A percentile compares a stretch with the other conserved stretches of the same genome.
These are phyloP conservation scores for Torulaspora indica DNA, from an alignment of 805 yeast species.

Conservation along the genomic window DNA sequence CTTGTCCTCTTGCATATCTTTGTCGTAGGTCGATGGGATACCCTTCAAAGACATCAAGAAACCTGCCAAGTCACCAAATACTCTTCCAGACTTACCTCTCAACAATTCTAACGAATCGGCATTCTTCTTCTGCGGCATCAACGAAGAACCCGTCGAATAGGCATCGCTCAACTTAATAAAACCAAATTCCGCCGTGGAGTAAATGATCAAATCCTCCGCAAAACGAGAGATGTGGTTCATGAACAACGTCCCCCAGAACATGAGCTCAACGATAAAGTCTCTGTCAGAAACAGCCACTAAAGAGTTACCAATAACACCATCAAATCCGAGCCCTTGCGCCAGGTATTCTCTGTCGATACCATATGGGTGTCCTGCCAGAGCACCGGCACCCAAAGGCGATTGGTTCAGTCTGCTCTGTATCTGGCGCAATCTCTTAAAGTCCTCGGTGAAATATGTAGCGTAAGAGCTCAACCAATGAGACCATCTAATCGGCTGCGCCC, in stretches of 20 bases:
- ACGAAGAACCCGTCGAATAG: conserved; percentile 94
- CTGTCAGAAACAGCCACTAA: conserved; percentile 96
- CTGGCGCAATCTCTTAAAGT: conserved; percentile 77
- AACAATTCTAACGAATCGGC: conserved; percentile 93
- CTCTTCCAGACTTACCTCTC: conserved; percentile 97
- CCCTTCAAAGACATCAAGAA: conserved; percentile 94
- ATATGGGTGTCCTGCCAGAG: conserved; percentile 98
- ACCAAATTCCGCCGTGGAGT: conserved; percentile 97
- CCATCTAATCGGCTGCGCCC: conserved; percentile 99
- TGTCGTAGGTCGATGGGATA: conserved; percentile 96
- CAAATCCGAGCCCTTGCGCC: conserved; percentile 75
- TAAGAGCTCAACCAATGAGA: conserved; percentile 93
- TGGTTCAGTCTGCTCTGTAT: conserved; percentile 76
- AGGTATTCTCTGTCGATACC: conserved; percentile 94
- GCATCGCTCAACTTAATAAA: conserved; percentile 93
- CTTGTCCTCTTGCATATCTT: conserved; percentile 98
- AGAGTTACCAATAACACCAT: conserved; percentile 89
- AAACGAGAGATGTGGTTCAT: conserved; percentile 95
- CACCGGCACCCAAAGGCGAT: conserved; percentile 95
- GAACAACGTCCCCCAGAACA: conserved; percentile 92
- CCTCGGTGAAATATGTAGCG: conserved; percentile 91
- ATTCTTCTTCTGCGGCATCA: conserved; percentile 99
- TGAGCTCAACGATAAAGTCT: conserved; percentile 91
- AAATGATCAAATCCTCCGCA: conserved; percentile 90
- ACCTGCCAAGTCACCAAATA: conserved; percentile 90